Conservation (phyloP, 106 monocot species). For the Xerophyta viscosa region DNA sequence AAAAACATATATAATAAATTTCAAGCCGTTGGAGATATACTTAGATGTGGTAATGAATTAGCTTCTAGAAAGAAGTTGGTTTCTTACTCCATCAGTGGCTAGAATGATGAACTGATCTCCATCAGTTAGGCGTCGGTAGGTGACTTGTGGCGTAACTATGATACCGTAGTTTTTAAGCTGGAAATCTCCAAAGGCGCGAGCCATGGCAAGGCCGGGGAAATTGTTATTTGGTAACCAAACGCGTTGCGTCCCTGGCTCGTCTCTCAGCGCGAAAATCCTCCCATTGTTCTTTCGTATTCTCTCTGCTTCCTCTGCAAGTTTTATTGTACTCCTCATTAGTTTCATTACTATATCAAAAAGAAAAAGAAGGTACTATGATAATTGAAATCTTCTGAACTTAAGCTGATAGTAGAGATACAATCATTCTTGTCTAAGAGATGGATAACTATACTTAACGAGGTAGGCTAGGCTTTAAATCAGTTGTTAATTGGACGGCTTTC, state of each 20-base stretch:
- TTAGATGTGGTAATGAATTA: too few relatives aligned
- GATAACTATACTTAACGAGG: too few relatives aligned
- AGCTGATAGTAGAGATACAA: too few relatives aligned
- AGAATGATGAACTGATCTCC: slow-evolving; percentile 72
- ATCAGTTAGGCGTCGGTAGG: slow-evolving; percentile 31
- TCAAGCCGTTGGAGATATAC: too few relatives aligned
- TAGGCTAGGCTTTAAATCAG: slow-evolving; percentile 71
- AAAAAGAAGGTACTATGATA: too few relatives aligned
- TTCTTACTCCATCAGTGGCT: slow-evolving; percentile 74
- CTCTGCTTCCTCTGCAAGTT: slow-evolving; percentile 62
- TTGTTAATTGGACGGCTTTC: slow-evolving; percentile 66
- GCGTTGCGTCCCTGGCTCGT: slow-evolving; percentile 54
- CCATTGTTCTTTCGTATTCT: slow-evolving; percentile 72
- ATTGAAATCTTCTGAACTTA: too few relatives aligned
- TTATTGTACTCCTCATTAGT: not conserved
- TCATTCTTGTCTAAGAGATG: too few relatives aligned
- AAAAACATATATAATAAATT: too few relatives aligned
- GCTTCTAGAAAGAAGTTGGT: not conserved
- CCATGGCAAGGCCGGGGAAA: slow-evolving; percentile 88
- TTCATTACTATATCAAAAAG: too few relatives aligned
- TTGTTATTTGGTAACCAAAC: slow-evolving; percentile 79
- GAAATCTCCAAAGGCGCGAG: slow-evolving; percentile 80
- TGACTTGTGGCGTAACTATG: slow-evolving; percentile 65
- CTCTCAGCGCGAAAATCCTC: slow-evolving; percentile 55
- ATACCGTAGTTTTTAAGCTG: slow-evolving; percentile 85